These are phyloP conservation scores for Termitomyces sp. DNA, from an alignment of 768 basidiomycete genomes.

Conservation along the genomic window DNA sequence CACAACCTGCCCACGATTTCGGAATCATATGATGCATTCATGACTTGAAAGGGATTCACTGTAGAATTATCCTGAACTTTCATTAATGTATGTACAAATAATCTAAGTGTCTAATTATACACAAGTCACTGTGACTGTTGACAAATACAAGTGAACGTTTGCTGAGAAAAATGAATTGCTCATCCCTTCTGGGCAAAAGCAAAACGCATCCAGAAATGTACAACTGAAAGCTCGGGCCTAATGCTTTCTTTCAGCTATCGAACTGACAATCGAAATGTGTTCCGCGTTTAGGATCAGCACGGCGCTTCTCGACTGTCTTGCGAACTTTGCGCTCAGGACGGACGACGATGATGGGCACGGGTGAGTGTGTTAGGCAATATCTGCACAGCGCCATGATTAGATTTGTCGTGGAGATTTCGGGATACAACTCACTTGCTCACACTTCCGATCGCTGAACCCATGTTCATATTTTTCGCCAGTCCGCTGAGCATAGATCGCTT, in stretches of 20 bases:
- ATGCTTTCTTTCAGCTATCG: background rate
- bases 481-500: slow-evolving; percentile 36
- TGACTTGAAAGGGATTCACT: too few relatives aligned
- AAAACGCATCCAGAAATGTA: background rate
- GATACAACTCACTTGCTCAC: slow-evolving; percentile 35
- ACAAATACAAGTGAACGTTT: background rate
- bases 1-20: too few relatives aligned
- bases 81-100: background rate
- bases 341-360: slow-evolving; percentile 95
- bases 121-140: background rate
- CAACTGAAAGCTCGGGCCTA: background rate
- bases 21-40: too few relatives aligned
- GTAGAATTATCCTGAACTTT: background rate
- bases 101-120: background rate
- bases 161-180: background rate
- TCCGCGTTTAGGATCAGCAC: slow-evolving; percentile 85
- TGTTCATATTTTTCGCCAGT: slow-evolving; percentile 26
- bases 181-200: background rate
- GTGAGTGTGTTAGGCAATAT: slow-evolving; percentile 85
- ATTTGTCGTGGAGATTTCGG: too few relatives aligned
- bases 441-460: slow-evolving; percentile 39
- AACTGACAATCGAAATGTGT: slow-evolving; percentile 55
- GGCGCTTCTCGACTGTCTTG: slow-evolving; percentile 79
- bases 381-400: slow-evolving; percentile 23
- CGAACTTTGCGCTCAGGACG: slow-evolving; percentile 83